These are phyloP conservation scores for Diaporthe sp. DNA, from an alignment of 2,329 filamentous ascomycete species.

Conservation along the genomic window DNA sequence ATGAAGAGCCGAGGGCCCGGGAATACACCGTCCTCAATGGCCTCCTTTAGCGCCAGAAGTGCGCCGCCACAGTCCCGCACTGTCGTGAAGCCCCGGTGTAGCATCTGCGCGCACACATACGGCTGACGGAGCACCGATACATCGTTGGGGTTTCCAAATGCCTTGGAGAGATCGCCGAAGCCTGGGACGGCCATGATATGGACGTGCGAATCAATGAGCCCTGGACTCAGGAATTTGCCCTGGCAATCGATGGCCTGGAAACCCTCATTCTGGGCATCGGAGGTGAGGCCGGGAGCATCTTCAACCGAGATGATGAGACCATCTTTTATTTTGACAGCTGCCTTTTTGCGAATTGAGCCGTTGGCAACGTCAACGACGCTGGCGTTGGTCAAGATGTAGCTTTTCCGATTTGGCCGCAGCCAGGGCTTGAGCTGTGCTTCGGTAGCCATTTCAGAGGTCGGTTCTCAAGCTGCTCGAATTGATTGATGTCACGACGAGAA, in stretches of 20 bases:
- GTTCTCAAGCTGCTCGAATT: neutral
- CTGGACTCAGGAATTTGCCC: slow-evolving; percentile 34
- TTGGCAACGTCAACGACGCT: slow-evolving; percentile 45
- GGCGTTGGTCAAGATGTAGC: slow-evolving; percentile 44
- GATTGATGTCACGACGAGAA: neutral
- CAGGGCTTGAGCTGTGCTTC: slow-evolving; percentile 46
- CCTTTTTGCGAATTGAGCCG: slow-evolving; percentile 40
- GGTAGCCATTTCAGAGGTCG: slow-evolving; percentile 41
- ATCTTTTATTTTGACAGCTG: slow-evolving; percentile 41
- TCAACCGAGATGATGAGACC: slow-evolving; percentile 43
- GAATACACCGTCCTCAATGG: slow-evolving; percentile 62
- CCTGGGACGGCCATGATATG: slow-evolving; percentile 46
- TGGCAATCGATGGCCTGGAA: slow-evolving; percentile 38
- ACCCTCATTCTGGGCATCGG: slow-evolving; percentile 40
- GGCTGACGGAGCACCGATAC: slow-evolving; percentile 56
- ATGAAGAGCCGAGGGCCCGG: slow-evolving; percentile 66
- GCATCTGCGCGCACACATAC: slow-evolving; percentile 60
- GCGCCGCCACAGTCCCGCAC: slow-evolving; percentile 68
- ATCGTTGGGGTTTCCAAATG: slow-evolving; percentile 44
- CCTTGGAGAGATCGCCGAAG: slow-evolving; percentile 41
- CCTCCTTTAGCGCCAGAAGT: slow-evolving; percentile 61
- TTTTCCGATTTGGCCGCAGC: slow-evolving; percentile 42
- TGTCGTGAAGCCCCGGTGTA: slow-evolving; percentile 65
- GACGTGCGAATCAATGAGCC: slow-evolving; percentile 45
- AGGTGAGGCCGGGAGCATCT: slow-evolving; percentile 13